Conservation (phyloP, 805 yeast species). For the Scheffersomyces amazonensis region DNA sequence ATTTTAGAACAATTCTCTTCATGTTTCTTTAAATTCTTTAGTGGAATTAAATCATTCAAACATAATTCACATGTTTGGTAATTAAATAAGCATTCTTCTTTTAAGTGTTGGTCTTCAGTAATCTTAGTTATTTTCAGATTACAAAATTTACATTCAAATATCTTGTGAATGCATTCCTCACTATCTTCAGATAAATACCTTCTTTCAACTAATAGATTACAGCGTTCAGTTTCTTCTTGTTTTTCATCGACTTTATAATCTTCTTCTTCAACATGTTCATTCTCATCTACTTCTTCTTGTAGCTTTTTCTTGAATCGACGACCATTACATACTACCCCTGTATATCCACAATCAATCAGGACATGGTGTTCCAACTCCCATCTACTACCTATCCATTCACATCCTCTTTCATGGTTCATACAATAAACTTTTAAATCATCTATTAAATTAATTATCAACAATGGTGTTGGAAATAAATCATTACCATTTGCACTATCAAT, state of each 20-base stretch:
- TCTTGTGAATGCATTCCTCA: slow-evolving; percentile 37
- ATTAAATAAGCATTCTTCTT: slow-evolving; percentile 38
- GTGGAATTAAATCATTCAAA: slow-evolving; percentile 39
- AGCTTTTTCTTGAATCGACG: slow-evolving; percentile 9
- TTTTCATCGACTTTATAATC: slow-evolving; percentile 5
- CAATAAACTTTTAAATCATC: slow-evolving; percentile 61
- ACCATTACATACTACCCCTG: slow-evolving; percentile 35
- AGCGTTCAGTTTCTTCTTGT: slow-evolving; percentile 1
- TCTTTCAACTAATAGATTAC: slow-evolving; percentile 18
- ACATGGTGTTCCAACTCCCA: slow-evolving; percentile 58
- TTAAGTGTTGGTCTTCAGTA: slow-evolving; percentile 31
- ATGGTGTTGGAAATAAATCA: slow-evolving; percentile 49
- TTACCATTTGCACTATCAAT: slow-evolving; percentile 29
- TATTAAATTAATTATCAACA: slow-evolving; percentile 54
- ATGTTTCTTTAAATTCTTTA: slow-evolving; percentile 37
- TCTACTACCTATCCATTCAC: slow-evolving; percentile 54
- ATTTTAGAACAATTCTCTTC: slow-evolving; percentile 39
- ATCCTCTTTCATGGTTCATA: slow-evolving; percentile 50
- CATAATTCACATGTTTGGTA: slow-evolving; percentile 41
- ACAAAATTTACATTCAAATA: slow-evolving; percentile 38
- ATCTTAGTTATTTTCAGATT: slow-evolving; percentile 21
- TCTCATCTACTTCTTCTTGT: slow-evolving; percentile 6
- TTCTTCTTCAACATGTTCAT: slow-evolving; percentile 6
- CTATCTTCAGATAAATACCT: slow-evolving; percentile 9
- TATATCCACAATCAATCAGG: slow-evolving; percentile 27